Evolutionary conservation across 2,329 filamentous ascomycete species (phyloP).

Genomic region (Fusarium musae): DNA sequence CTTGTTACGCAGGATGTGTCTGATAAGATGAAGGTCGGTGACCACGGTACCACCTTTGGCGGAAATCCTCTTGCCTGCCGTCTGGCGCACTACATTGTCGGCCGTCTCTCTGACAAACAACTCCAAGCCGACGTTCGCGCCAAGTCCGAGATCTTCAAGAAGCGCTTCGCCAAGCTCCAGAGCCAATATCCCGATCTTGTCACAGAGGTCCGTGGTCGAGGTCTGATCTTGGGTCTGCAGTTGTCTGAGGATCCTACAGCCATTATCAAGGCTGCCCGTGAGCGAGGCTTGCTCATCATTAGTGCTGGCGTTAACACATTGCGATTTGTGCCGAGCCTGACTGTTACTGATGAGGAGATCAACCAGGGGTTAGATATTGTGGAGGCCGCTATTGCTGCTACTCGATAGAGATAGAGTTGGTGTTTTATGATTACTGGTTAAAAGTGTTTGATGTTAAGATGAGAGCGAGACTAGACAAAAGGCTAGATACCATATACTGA

Average conservation of each 20-base stretch:
- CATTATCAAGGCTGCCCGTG: constrained; percentile 85
- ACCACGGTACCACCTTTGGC: constrained; percentile 95
- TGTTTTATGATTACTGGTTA: constrained; percentile 1
- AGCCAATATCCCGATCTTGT: constrained; percentile 73
- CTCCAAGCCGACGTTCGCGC: constrained; percentile 75
- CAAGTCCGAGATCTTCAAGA: constrained; percentile 67
- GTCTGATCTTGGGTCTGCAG: constrained; percentile 89
- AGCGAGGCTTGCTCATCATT: constrained; percentile 89
- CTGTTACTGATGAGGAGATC: constrained; percentile 84
- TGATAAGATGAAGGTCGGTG: constrained; percentile 66
- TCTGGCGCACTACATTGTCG: constrained; percentile 87
- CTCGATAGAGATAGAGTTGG: constrained; percentile 43
- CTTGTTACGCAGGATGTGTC: constrained; percentile 54
- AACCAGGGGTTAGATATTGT: constrained; percentile 80
- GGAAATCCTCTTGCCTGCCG: constrained; percentile 89
- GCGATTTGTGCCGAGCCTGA: constrained; percentile 88
- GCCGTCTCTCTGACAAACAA: constrained; percentile 75
- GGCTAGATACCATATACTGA: constrained; percentile 33
- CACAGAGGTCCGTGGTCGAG: constrained; percentile 82
- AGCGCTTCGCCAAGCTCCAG: constrained; percentile 60
- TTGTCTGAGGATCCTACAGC: constrained; percentile 76
- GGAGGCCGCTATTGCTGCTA: constrained; percentile 69
- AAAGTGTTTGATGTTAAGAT: constrained; percentile 11
- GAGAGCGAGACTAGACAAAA: constrained; percentile 29
- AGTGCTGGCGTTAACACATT: constrained; percentile 93